Evolutionary conservation across 169 alveolate genomes (phyloP).

Genomic region (Theileria luwenshuni): DNA sequence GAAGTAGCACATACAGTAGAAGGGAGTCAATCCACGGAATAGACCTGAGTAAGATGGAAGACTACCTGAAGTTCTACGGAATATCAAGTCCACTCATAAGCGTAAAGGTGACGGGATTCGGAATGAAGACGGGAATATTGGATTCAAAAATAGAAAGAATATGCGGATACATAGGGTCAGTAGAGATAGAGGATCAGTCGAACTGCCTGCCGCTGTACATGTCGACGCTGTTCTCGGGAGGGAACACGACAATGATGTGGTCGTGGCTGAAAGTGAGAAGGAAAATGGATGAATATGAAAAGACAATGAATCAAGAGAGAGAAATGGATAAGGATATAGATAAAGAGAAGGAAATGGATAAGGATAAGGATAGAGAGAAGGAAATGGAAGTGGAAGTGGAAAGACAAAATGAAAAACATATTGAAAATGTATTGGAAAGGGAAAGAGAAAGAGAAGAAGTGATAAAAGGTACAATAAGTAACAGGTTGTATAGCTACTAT

Average conservation of each 20-base stretch:
- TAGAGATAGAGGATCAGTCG: conserved; percentile 65
- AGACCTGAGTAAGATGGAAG: conserved; percentile 4
- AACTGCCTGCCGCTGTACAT: conserved; percentile 56
- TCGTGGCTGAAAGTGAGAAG: conserved; percentile 65
- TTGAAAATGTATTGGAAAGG: neutral
- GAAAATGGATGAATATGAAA: conserved; percentile 31
- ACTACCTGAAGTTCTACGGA: conserved; percentile 34
- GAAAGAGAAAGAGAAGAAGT: neutral
- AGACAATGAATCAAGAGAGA: no score
- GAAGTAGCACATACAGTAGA: neutral
- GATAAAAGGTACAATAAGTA: neutral
- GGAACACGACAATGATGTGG: conserved; percentile 58
- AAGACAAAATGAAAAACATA: neutral
- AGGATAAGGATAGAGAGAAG: neutral
- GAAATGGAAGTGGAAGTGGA: neutral
- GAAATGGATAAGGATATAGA: no score
- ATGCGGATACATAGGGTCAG: conserved; percentile 44
- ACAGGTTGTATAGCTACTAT: conserved; percentile 10
- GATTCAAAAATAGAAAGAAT: conserved; percentile 34
- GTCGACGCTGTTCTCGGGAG: conserved; percentile 57
- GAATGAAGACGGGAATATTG: conserved; percentile 24
- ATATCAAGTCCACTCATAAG: conserved; percentile 53
- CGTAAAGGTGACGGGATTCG: conserved; percentile 54
- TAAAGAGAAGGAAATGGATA: no score
- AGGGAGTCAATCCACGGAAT: neutral